Base-by-base conservation (phyloP, 2,329 filamentous ascomycete genomes). In the Lasiodiplodia hormozganensis region DNA sequence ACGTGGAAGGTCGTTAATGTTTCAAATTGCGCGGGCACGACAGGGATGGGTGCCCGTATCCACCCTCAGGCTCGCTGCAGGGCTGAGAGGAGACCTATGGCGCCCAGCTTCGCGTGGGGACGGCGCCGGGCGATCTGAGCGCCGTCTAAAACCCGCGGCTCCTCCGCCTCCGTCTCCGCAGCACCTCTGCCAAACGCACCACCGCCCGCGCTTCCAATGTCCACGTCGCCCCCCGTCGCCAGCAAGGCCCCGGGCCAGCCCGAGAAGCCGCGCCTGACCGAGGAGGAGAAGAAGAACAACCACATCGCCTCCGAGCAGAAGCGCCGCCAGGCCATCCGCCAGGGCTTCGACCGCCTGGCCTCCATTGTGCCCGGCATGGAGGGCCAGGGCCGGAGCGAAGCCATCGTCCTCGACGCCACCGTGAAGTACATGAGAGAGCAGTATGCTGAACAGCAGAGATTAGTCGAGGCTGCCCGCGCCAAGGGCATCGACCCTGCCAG, bases 331-430 rank as follows among this genome's bases (percentile, higher is more conserved):
- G 92, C 91, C 16, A 97, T 97, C 72, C 87, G 94, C 57, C 89
- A 92, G 69, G 92, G 92, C 68, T 97, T 96, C 77, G 93, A 97
- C 78, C 87, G 89, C 40, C 86, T 97, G 31, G 92, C 92, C 18
- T 87, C 90, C 65, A 85, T 96, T 38, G 92, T 97, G 0, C 94
- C 94, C 0, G 93, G 92, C 0, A 85, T 96, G 65, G 87, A 92
- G 74, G 94, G 94, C 0, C 91, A 94, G 75, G 94, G 92, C 1
- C 89, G 93, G 56, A 96, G 92, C 71, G 94, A 97, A 78, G 92
- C 92, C 34, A 85, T 93, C 21, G 93, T 97, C n/a, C 84, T 97
- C 25, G 88, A 89, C 71, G 79, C 78, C 28, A 83, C 83, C 1
- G 79, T 85, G 67, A 77, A 79, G 56, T 79, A 78, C 73, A 80